Percentiles rank a stretch among this genome's conserved stretches.
phyloP scores from a whole-genome alignment of 345 rosid genomes.

The Syzygium grande region DNA sequence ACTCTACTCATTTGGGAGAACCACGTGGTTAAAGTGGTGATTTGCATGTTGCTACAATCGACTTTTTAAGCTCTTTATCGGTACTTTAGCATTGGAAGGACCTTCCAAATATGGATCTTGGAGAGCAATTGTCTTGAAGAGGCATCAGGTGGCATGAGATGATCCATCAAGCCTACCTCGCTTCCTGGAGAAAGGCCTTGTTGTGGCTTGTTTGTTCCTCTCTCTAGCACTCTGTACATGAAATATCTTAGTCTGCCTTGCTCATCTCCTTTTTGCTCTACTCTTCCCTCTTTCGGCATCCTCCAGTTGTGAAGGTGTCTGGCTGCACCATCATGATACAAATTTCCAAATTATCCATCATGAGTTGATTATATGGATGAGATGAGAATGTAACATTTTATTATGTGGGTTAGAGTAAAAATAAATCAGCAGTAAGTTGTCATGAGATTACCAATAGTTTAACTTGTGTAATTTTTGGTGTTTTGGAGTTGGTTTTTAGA shows the following conservation, averaged over 20 bases:
- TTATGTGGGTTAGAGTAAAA: not conserved
- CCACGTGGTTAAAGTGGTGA: not conserved
- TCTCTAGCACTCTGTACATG: not conserved
- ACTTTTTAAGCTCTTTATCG: not conserved
- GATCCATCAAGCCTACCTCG: not conserved
- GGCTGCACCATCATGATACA: not conserved
- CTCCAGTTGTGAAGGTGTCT: not conserved
- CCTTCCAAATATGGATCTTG: not conserved
- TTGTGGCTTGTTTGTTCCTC: not conserved
- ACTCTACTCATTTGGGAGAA: not conserved
- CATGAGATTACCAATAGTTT: not conserved
- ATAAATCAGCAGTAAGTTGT: not conserved
- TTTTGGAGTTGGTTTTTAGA: not conserved
- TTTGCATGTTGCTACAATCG: not conserved
- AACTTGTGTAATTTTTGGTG: not conserved
- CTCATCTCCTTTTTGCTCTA: not conserved
- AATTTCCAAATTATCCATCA: not conserved
- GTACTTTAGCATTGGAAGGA: not conserved
- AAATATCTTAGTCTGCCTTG: not conserved
- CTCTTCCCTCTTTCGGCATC: not conserved
- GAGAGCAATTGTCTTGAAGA: not conserved
- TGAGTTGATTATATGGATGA: not conserved
- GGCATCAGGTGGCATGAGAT: not conserved
- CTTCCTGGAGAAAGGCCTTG: not conserved
- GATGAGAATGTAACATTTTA: not conserved